These are phyloP conservation scores for Phanerochaete sordida DNA, from an alignment of 768 basidiomycete species.

Conservation along the genomic window DNA sequence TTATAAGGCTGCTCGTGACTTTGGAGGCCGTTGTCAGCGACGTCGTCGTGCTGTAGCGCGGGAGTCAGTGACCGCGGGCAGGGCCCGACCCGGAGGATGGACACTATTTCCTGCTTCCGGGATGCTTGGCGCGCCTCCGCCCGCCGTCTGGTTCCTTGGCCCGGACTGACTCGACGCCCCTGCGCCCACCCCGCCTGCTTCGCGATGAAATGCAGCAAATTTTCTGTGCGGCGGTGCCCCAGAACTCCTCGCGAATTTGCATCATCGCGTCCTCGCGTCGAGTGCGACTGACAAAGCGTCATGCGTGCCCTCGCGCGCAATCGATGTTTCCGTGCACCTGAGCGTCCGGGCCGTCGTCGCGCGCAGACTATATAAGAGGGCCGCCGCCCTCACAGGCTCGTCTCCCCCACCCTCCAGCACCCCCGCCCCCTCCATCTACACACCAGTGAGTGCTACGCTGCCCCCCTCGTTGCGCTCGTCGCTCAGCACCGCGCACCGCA, in stretches of 20 bases:
- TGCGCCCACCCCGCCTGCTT: neutral
- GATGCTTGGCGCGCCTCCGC: neutral
- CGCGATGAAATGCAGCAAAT: neutral
- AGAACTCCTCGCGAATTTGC: neutral
- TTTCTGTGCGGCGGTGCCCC: neutral
- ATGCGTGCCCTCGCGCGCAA: neutral
- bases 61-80: neutral
- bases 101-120: neutral
- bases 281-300: neutral
- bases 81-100: neutral
- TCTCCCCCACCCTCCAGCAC: neutral
- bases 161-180: neutral
- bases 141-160: neutral
- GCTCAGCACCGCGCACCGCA: neutral
- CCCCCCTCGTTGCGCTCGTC: neutral
- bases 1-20: neutral
- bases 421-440: neutral
- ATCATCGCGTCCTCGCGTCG: neutral
- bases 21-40: neutral
- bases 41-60: neutral
- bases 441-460: neutral
- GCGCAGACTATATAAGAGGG: neutral
- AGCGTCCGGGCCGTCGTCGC: neutral
- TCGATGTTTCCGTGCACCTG: neutral
- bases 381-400: neutral